Percentiles rank a stretch among this genome's conserved stretches.
phyloP scores from a whole-genome alignment of 1,284 basidiomycete genomes.

The Trametes sp. region DNA sequence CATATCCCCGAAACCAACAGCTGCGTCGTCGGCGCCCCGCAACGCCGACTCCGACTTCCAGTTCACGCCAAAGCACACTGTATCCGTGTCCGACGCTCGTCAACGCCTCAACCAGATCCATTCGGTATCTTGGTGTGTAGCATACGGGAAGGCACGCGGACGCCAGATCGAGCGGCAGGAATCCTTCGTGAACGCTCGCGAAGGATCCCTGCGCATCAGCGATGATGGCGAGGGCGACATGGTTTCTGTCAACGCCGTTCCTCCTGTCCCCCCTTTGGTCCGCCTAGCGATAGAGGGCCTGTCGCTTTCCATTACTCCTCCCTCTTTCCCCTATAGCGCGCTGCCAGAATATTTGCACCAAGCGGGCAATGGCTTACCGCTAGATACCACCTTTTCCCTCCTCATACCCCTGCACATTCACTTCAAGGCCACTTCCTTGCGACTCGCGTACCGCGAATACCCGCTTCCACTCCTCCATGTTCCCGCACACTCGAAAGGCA shows the following conservation, averaged over 20 bases:
- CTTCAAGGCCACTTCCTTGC: constrained; percentile 71
- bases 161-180: constrained; percentile 32
- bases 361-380: constrained; percentile 76
- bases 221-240: constrained; percentile 37
- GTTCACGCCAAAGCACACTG: constrained; percentile 68
- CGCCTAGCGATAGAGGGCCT: constrained; percentile 74
- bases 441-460: constrained; percentile 82
- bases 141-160: constrained; percentile 28
- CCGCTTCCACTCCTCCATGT: constrained; percentile 75
- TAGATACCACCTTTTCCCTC: constrained; percentile 79
- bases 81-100: constrained; percentile 79
- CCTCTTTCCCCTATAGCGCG: constrained; percentile 65
- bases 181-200: constrained; percentile 22
- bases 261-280: constrained; percentile 75
- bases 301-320: constrained; percentile 64
- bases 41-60: constrained; percentile 50
- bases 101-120: constrained; percentile 77
- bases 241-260: constrained; percentile 44
- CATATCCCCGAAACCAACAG: constrained; percentile 44
- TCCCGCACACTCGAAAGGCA: constrained; percentile 51
- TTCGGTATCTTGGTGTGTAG: constrained; percentile 75
- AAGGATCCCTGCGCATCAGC: constrained; percentile 21
- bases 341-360: constrained; percentile 77
- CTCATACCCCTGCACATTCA: constrained; percentile 86
- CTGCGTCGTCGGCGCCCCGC: constrained; percentile 28